Conservation (phyloP, 306 rosid species). For the Trifolium fragiferum region DNA sequence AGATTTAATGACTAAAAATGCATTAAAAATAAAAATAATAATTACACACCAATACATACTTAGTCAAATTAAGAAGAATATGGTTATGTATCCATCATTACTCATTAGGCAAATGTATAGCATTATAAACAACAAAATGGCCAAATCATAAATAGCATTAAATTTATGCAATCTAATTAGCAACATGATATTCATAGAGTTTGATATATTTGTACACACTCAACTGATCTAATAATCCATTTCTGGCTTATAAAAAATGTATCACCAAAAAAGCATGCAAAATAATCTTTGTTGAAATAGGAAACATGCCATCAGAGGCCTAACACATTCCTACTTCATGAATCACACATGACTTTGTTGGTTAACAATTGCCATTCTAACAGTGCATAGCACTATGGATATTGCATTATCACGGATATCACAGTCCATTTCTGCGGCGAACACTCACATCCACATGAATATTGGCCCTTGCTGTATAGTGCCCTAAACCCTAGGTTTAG, state of each 20-base stretch:
- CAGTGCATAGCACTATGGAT: conserved; percentile 16
- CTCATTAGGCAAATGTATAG: background rate
- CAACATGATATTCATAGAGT: background rate
- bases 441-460: conserved; percentile 41
- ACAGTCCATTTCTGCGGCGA: conserved; percentile 49
- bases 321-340: conserved; percentile 35
- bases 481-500: conserved; percentile 10
- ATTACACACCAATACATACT: background rate
- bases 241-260: background rate
- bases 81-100: background rate
- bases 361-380: conserved; percentile 43
- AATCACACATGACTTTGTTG: conserved; percentile 62
- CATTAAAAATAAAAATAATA: background rate
- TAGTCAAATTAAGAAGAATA: background rate
- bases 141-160: background rate
- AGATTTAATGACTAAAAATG: background rate
- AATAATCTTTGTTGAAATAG: conserved; percentile 32
- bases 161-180: conserved; percentile 10
- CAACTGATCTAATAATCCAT: background rate
- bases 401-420: conserved; percentile 29
- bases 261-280: conserved; percentile 14
- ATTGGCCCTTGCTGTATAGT: background rate
- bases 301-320: conserved; percentile 30
- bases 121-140: background rate
- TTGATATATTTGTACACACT: background rate